A percentile compares a stretch with the other conserved stretches of the same genome.
Evolutionary conservation across 2,329 filamentous ascomycete species (phyloP).

Genomic region (Berkeleyomyces basicola): DNA sequence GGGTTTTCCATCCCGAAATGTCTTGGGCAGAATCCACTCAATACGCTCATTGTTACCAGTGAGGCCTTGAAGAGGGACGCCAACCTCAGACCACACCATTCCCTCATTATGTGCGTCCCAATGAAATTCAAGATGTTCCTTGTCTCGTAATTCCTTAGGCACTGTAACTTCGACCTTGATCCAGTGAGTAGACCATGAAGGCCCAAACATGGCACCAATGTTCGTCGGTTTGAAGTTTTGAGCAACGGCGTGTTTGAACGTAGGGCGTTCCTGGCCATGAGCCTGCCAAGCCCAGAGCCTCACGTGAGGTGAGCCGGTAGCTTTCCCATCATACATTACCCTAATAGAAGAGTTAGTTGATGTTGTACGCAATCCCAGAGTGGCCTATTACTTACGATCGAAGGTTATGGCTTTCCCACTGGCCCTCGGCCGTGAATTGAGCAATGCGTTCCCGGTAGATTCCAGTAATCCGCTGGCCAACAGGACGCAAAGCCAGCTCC

Average conservation of each 20-base stretch:
- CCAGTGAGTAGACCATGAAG: constrained; percentile 97
- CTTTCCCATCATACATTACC: constrained; percentile 54
- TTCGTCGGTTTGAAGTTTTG: constrained; percentile 48
- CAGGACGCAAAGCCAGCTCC: constrained; percentile 33
- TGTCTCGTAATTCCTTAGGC: constrained; percentile 52
- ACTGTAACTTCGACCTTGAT: constrained; percentile 72
- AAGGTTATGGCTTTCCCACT: constrained; percentile 62
- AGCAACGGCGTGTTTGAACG: constrained; percentile 48
- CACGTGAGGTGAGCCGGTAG: constrained; percentile 56
- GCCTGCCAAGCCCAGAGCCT: constrained; percentile 77
- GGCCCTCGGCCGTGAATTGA: constrained; percentile 63
- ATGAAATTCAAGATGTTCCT: constrained; percentile 79
- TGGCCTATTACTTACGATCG: constrained; percentile 36
- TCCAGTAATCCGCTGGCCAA: constrained; percentile 65
- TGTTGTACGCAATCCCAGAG: not conserved
- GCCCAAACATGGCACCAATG: constrained; percentile 69
- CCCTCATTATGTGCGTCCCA: constrained; percentile 94
- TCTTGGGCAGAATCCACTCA: constrained; percentile 78
- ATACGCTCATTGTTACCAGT: constrained; percentile 77
- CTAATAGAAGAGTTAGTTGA: constrained; percentile 21
- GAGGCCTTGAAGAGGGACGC: constrained; percentile 78
- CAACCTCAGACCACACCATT: constrained; percentile 81
- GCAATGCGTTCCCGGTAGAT: constrained; percentile 74
- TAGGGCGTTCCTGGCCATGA: constrained; percentile 60
- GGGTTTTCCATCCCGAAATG: constrained; percentile 68